Evolutionary conservation across 108 stramenopile species (phyloP).

Genomic region (Pseudonitzschia multiseries): DNA sequence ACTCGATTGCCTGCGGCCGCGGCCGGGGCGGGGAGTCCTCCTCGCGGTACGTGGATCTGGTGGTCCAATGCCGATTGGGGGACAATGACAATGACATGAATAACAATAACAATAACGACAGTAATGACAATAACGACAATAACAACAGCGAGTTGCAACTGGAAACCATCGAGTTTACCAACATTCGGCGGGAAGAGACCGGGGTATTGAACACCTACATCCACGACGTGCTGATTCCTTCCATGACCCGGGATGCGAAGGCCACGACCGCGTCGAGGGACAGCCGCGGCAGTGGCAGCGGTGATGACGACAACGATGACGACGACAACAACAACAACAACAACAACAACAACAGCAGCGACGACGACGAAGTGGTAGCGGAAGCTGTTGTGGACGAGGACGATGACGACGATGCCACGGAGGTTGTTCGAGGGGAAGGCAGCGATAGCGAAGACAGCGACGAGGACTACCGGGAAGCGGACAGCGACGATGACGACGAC

Average conservation of each 20-base stretch:
- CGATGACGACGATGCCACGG: constrained; percentile 29
- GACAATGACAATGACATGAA: neutral
- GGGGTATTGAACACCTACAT: constrained; percentile 66
- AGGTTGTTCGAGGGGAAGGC: constrained; percentile 37
- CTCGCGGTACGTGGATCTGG: constrained; percentile 73
- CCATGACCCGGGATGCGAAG: constrained; percentile 62
- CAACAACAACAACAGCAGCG: constrained; percentile 17
- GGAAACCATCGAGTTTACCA: constrained; percentile 67
- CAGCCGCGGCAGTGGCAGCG: constrained; percentile 11
- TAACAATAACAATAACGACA: constrained; percentile 6
- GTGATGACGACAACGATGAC: constrained; percentile 10
- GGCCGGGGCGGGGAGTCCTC: constrained; percentile 43
- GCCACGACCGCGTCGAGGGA: constrained; percentile 7
- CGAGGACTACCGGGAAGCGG: constrained; percentile 17
- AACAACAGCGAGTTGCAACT: constrained; percentile 13
- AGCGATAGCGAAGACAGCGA: constrained; percentile 38
- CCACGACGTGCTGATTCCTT: constrained; percentile 66
- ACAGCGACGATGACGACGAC: constrained; percentile 22
- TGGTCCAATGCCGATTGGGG: constrained; percentile 7
- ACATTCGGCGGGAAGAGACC: constrained; percentile 74
- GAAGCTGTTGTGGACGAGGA: constrained; percentile 17
- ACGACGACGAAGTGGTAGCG: constrained; percentile 16
- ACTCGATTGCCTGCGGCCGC: constrained; percentile 73
- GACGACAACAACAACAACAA: constrained; percentile 28
- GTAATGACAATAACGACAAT: constrained; percentile 12